Conservation (phyloP, 768 basidiomycete species). For the Psilocybe azurescens region DNA sequence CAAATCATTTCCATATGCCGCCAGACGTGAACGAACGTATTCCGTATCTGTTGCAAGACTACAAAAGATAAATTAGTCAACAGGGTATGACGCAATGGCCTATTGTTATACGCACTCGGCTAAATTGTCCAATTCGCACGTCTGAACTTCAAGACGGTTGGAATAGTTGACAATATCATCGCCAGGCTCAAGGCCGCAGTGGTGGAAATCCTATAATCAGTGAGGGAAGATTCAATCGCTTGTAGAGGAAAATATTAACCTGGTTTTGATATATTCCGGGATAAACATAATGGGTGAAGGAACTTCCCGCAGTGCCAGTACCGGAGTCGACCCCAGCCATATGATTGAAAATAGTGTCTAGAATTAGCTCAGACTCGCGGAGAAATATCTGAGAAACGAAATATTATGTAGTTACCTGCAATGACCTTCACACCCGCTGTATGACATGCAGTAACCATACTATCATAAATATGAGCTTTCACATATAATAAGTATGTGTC, state of each 20-base stretch:
- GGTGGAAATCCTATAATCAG: slow-evolving; percentile 56
- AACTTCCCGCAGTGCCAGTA: slow-evolving; percentile 52
- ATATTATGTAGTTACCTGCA: slow-evolving; percentile 39
- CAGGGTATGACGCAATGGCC: neutral
- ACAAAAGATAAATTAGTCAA: neutral
- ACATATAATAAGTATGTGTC: neutral
- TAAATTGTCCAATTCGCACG: slow-evolving; percentile 54
- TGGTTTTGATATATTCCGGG: slow-evolving; percentile 51
- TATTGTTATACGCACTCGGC: slow-evolving; percentile 49
- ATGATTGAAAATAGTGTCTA: slow-evolving; percentile 69
- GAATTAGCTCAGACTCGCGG: neutral
- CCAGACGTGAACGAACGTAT: slow-evolving; percentile 60
- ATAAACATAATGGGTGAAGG: slow-evolving; percentile 59
- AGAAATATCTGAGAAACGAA: neutral
- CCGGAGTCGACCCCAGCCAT: slow-evolving; percentile 60
- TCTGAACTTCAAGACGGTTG: slow-evolving; percentile 60
- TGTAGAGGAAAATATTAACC: slow-evolving; percentile 33
- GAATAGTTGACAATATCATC: slow-evolving; percentile 62
- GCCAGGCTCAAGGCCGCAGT: slow-evolving; percentile 58
- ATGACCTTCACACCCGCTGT: slow-evolving; percentile 63
- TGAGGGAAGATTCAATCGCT: neutral
- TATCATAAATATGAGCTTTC: slow-evolving; percentile 11
- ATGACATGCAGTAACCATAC: slow-evolving; percentile 58
- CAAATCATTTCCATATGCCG: slow-evolving; percentile 63
- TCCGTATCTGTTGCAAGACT: slow-evolving; percentile 69